Percentiles rank a stretch among this genome's conserved stretches.
phyloP scores from a whole-genome alignment of 306 rosid genomes.

The Vigna radiata region DNA sequence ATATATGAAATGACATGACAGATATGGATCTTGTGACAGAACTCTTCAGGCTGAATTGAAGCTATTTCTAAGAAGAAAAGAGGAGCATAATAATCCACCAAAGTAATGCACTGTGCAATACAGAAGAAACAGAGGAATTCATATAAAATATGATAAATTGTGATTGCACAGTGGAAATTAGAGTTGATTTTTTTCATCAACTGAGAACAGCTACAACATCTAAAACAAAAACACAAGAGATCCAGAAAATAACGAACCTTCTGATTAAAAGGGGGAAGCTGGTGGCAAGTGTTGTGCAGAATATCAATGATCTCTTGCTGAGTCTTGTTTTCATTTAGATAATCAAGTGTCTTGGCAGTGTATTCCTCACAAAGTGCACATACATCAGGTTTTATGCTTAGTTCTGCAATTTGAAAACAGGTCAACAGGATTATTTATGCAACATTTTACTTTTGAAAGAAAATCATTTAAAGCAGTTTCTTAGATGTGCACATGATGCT shows the following conservation, averaged over 20 bases:
- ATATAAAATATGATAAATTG: slow-evolving; percentile 8
- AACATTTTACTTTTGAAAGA: slow-evolving; percentile 18
- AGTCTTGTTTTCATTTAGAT: slow-evolving; percentile 72
- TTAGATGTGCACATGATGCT: background rate
- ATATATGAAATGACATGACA: slow-evolving; percentile 61
- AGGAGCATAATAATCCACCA: slow-evolving; percentile 90
- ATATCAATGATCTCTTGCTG: slow-evolving; percentile 65
- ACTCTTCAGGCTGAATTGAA: slow-evolving; percentile 62
- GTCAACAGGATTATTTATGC: slow-evolving; percentile 11
- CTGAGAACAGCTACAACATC: background rate
- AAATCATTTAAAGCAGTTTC: background rate
- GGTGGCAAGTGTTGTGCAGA: slow-evolving; percentile 62
- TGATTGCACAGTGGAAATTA: background rate
- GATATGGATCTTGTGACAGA: slow-evolving; percentile 75
- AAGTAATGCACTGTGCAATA: slow-evolving; percentile 64
- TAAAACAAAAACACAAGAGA: slow-evolving; percentile 8
- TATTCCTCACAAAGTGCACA: slow-evolving; percentile 85
- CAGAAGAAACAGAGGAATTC: slow-evolving; percentile 32
- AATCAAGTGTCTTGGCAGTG: slow-evolving; percentile 68
- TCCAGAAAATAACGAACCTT: slow-evolving; percentile 53
- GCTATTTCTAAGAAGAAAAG: slow-evolving; percentile 77
- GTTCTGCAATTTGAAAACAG: slow-evolving; percentile 50
- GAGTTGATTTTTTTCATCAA: background rate
- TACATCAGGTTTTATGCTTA: slow-evolving; percentile 50
- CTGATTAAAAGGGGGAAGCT: slow-evolving; percentile 48